phyloP scores from a whole-genome alignment of 2,329 filamentous ascomycete species.

The Fusarium keratoplasticum region DNA sequence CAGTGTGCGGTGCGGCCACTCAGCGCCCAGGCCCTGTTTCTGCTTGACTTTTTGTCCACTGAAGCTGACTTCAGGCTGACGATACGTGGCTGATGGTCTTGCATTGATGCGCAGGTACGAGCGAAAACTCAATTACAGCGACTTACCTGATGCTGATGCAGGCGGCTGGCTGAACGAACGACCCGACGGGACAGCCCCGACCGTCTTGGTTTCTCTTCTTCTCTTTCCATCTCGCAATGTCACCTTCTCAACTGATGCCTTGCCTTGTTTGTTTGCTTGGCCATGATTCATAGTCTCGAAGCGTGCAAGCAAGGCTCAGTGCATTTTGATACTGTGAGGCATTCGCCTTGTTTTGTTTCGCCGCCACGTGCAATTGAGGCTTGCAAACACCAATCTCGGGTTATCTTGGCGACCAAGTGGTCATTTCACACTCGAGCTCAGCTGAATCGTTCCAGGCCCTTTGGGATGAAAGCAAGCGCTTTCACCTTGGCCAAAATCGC shows the following conservation, averaged over 20 bases:
- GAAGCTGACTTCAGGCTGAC: constrained; percentile 39
- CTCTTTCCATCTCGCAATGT: background rate
- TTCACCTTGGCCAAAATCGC: background rate
- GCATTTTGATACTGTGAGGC: background rate
- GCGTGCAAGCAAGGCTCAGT: background rate
- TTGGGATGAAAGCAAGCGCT: background rate
- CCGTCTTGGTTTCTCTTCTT: background rate
- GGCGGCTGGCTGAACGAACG: constrained; percentile 18
- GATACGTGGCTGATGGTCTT: constrained; percentile 28
- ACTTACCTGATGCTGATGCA: constrained; percentile 4
- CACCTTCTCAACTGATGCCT: background rate
- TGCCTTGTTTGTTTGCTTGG: background rate
- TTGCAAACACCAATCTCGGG: background rate
- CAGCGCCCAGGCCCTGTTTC: constrained; percentile 5
- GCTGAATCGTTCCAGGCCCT: background rate
- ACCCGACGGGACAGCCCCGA: background rate
- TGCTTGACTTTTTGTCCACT: constrained; percentile 14
- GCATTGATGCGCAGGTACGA: background rate
- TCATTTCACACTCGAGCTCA: background rate
- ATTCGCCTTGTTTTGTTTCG: background rate
- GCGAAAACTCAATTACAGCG: constrained; percentile 17
- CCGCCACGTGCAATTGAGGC: background rate
- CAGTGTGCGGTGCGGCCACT: constrained; percentile 27
- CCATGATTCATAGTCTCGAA: background rate
- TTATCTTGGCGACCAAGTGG: background rate